Evolutionary conservation across 2,329 filamentous ascomycete species (phyloP).

Genomic region (Tolypocladium endophyticum): DNA sequence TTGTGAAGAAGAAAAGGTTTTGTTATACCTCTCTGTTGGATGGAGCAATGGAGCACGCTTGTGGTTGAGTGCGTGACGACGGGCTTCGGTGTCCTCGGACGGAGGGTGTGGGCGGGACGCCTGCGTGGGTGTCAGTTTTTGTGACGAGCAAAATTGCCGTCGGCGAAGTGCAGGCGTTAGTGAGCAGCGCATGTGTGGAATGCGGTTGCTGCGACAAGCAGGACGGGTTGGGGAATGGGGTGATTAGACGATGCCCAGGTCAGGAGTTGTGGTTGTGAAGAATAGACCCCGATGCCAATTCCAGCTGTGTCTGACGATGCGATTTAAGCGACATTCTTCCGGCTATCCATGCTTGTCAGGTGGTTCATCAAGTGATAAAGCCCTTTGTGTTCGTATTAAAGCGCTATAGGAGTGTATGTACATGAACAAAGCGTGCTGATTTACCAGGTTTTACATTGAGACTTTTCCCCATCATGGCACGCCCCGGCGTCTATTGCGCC

Average conservation of each 20-base stretch:
- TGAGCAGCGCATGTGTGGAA: neutral
- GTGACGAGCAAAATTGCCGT: neutral
- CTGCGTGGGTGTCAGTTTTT: neutral
- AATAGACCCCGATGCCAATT: neutral
- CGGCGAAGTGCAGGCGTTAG: neutral
- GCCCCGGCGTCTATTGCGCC: conserved; percentile 5
- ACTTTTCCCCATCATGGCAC: neutral
- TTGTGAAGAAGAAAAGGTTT: neutral
- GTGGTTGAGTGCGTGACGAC: neutral
- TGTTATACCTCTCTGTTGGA: conserved; percentile 2
- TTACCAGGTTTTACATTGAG: neutral
- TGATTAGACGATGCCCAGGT: neutral
- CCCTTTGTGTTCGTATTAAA: neutral
- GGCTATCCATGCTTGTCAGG: neutral
- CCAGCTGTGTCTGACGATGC: neutral
- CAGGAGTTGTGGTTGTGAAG: neutral
- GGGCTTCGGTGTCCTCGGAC: neutral
- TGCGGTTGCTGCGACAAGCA: too few relatives aligned
- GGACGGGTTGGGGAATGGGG: neutral
- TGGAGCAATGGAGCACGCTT: neutral
- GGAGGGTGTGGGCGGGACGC: neutral
- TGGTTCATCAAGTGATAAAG: too few relatives aligned
- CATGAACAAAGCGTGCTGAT: neutral
- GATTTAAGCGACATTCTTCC: neutral
- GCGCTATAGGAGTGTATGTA: neutral